These are phyloP conservation scores for Hermanozyma aechmeae DNA, from an alignment of 805 yeast species.

Conservation along the genomic window DNA sequence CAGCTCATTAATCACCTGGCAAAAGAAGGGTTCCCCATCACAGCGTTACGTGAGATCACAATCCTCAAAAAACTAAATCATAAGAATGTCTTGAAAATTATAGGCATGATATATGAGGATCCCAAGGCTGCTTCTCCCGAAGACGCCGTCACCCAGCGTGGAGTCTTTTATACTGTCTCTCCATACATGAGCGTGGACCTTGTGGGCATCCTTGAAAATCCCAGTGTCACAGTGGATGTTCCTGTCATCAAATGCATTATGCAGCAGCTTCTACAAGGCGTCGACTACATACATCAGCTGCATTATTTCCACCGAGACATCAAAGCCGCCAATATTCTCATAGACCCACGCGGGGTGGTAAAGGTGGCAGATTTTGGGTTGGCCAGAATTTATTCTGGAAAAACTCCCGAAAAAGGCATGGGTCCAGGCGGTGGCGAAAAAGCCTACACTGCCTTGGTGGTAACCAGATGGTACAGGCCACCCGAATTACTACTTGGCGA, in stretches of 20 bases:
- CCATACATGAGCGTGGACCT: slow-evolving; percentile 92
- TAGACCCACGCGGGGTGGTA: slow-evolving; percentile 66
- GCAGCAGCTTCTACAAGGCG: slow-evolving; percentile 69
- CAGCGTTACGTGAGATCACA: slow-evolving; percentile 87
- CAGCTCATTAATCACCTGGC: slow-evolving; percentile 71
- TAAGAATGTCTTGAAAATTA: slow-evolving; percentile 61
- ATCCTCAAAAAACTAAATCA: slow-evolving; percentile 67
- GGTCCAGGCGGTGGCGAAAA: slow-evolving; percentile 53
- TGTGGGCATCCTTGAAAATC: slow-evolving; percentile 82
- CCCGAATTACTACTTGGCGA: slow-evolving; percentile 90
- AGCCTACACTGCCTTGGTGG: slow-evolving; percentile 60
- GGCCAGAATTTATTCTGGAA: slow-evolving; percentile 67
- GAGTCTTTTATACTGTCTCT: slow-evolving; percentile 72
- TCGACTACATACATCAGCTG: slow-evolving; percentile 66
- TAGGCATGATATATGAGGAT: slow-evolving; percentile 62
- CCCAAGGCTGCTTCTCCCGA: slow-evolving; percentile 22
- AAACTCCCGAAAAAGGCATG: slow-evolving; percentile 40
- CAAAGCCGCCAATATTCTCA: slow-evolving; percentile 88
- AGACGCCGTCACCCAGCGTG: slow-evolving; percentile 28
- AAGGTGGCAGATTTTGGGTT: slow-evolving; percentile 95
- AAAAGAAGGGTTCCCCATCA: slow-evolving; percentile 82
- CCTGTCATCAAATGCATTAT: slow-evolving; percentile 77
- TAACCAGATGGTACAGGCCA: slow-evolving; percentile 96
- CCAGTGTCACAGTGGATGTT: slow-evolving; percentile 47
- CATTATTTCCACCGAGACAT: slow-evolving; percentile 76